Conservation (phyloP, 2,329 filamentous ascomycete genomes). For the Trichophyton simii region DNA sequence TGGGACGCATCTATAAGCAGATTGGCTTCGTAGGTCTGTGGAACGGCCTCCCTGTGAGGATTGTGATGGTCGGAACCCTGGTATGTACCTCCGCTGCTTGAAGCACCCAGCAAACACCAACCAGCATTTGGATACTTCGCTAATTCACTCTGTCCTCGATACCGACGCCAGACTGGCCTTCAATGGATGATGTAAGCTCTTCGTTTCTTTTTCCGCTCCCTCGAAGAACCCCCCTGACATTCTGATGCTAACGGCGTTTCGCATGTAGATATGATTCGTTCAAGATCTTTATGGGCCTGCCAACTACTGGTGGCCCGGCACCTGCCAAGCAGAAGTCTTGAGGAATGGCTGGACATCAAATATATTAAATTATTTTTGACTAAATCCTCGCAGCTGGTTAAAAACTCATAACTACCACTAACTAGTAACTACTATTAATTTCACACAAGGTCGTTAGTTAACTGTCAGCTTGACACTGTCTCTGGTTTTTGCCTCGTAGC, state of each 20-base stretch:
- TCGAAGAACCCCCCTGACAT: no score
- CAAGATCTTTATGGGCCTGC: constrained; percentile 81
- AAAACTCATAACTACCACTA: no score
- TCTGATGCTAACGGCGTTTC: neutral
- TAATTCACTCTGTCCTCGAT: neutral
- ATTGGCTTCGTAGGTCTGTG: constrained; percentile 82
- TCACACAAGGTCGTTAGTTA: no score
- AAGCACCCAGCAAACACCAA: neutral
- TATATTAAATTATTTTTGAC: no score
- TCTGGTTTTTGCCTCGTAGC: no score
- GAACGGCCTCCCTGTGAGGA: constrained; percentile 76
- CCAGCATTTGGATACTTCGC: constrained; percentile 9
- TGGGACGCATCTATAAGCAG: constrained; percentile 68
- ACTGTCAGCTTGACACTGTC: no score
- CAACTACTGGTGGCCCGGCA: constrained; percentile 61
- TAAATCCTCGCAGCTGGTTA: no score
- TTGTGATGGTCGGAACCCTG: constrained; percentile 76
- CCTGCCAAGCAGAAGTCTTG: constrained; percentile 34
- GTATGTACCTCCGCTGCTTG: constrained; percentile 18
- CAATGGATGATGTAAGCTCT: constrained; percentile 84
- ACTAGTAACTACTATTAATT: no score
- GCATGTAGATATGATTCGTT: constrained; percentile 53
- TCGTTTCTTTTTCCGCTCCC: no score
- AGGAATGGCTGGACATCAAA: neutral
- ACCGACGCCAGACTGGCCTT: constrained; percentile 49